These are phyloP conservation scores for Auricularia sp. DNA, from an alignment of 768 basidiomycete genomes.

Conservation along the genomic window DNA sequence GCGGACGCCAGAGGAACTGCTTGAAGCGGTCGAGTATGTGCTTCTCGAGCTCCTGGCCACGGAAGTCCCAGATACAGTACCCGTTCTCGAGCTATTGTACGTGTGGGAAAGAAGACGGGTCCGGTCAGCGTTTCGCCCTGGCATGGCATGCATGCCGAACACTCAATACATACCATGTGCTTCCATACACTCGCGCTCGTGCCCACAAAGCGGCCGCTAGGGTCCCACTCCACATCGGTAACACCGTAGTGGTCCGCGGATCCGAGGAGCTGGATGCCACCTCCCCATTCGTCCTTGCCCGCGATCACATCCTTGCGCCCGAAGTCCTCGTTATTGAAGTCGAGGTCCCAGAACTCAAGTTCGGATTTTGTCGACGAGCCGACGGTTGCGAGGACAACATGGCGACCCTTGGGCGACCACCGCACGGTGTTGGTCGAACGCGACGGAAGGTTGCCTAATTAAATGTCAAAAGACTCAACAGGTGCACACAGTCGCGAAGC, in stretches of 20 bases:
- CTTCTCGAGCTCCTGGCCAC: slow-evolving; percentile 88
- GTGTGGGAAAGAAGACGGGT: slow-evolving; percentile 8
- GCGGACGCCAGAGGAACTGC: slow-evolving; percentile 96
- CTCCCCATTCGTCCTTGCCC: slow-evolving; percentile 68
- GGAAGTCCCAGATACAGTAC: slow-evolving; percentile 95
- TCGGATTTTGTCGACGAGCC: slow-evolving; percentile 94
- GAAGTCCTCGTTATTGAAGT: slow-evolving; percentile 67
- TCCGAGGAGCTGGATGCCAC: slow-evolving; percentile 74
- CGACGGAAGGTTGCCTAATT: slow-evolving; percentile 57
- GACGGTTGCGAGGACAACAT: slow-evolving; percentile 91
- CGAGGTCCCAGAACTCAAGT: slow-evolving; percentile 97
- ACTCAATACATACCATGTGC: slow-evolving; percentile 56
- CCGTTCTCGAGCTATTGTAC: slow-evolving; percentile 80
- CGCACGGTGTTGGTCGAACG: slow-evolving; percentile 89
- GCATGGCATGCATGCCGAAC: neutral
- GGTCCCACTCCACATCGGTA: slow-evolving; percentile 98
- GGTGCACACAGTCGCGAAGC: neutral
- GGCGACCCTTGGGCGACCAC: slow-evolving; percentile 94
- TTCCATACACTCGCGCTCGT: slow-evolving; percentile 94
- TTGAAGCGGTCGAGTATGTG: slow-evolving; percentile 91
- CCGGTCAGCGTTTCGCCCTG: neutral
- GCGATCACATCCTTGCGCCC: slow-evolving; percentile 33
- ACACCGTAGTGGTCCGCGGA: slow-evolving; percentile 93
- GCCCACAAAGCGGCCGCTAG: slow-evolving; percentile 84
- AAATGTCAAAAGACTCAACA: neutral